Evolutionary conservation across 257 asterid species (phyloP), one percentile per base, ranked within the genome.

Genomic region (Lantana camara): DNA sequence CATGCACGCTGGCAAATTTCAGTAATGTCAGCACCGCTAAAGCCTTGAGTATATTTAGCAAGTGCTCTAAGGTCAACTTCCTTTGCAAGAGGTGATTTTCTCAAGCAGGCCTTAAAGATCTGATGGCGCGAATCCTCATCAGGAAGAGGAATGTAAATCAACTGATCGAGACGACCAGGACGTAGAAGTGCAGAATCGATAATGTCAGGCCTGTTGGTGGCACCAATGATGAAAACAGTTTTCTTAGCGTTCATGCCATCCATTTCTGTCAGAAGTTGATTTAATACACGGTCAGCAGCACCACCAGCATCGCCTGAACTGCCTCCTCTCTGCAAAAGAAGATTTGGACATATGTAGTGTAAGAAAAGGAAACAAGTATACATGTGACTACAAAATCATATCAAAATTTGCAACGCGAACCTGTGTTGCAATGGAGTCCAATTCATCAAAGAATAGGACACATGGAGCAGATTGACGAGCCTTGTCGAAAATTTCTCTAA

Each of bases 371-470:
- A 37, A 50, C 9, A n/a, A 46, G 44, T 44, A n/a, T 17, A 48
- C 9, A 27, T 27, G 32, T 2, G 19, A 49, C 7, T 24, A 14
- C 17, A 27, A 27, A 2, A 27, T 27, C 32, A 37, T 15, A 57
- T 37, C 9, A 7, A 60, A 30, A 63, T 58, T 63, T 38, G 35
- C 15, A 17, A 57, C 38, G 70, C 62, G 14, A 51, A 90, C 97
- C 97, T 91, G 98, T 27, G 96, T 91, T 47, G 98, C 98, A 56
- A 91, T 91, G 0, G 98, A 91, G 77, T 91, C 98, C 70, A 91
- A 54, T 63, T 91, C 98, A 58, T 91, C 98, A 22, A 91, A 91
- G 64, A 91, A 91, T n/a, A 91, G 88, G 55, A 91, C 98, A 69
- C 98, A 88, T 13, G 98, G 98, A 21, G 98, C 98, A 57, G 96